Percentiles rank a stretch among this genome's conserved stretches.
These are phyloP conservation scores for Lentinula novae-zelandiae DNA, from an alignment of 1,284 basidiomycete species.

Conservation along the genomic window DNA sequence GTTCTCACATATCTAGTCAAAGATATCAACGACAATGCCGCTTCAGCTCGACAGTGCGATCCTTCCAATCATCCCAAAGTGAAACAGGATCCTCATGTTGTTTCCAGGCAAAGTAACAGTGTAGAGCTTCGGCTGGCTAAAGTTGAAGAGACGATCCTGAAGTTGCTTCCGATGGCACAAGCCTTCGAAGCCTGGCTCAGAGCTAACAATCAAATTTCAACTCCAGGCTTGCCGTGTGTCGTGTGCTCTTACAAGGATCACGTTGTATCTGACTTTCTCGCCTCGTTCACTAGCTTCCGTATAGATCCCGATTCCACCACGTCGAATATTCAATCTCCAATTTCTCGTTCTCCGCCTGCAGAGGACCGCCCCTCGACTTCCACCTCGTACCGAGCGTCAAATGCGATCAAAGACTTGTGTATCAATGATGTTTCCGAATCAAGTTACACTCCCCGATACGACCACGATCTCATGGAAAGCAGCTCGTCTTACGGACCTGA, in stretches of 20 bases:
- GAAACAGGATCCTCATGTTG: background rate
- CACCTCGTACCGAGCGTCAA: conserved; percentile 9
- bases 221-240: conserved; percentile 13
- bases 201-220: conserved; percentile 7
- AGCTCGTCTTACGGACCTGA: conserved; percentile 9
- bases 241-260: background rate
- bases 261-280: background rate
- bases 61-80: background rate
- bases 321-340: background rate
- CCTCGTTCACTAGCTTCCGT: background rate
- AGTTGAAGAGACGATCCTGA: conserved; percentile 17
- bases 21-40: conserved; percentile 21
- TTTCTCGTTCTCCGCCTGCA: background rate
- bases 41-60: conserved; percentile 19
- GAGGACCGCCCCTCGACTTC: background rate
- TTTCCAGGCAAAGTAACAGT: conserved; percentile 13
- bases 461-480: background rate
- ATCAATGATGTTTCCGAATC: conserved; percentile 4
- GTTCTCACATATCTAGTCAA: conserved; percentile 14
- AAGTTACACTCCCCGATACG: background rate
- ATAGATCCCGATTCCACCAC: background rate
- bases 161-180: conserved; percentile 17
- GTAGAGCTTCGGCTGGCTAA: conserved; percentile 17
- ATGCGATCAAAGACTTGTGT: conserved; percentile 11
- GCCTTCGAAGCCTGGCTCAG: conserved; percentile 18